A percentile compares a stretch with the other conserved stretches of the same genome.
Evolutionary conservation across 1,284 basidiomycete species (phyloP).

Genomic region (Heliocybe sulcata): DNA sequence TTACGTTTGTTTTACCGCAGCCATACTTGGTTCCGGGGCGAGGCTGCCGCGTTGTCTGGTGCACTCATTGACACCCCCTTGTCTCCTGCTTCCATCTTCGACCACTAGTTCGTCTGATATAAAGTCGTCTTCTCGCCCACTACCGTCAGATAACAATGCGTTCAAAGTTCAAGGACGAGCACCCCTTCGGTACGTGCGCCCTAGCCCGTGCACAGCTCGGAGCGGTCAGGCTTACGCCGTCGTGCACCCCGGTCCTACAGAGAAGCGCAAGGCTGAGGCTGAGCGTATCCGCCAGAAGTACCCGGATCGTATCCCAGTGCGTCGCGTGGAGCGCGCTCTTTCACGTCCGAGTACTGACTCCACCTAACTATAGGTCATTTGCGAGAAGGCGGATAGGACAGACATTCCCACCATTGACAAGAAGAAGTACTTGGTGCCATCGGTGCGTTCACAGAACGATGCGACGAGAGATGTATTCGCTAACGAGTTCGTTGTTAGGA

Average conservation of each 20-base stretch:
- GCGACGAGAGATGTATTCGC: too few relatives aligned
- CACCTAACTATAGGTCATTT: slow-evolving; percentile 76
- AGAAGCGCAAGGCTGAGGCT: slow-evolving; percentile 97
- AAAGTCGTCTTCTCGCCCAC: not conserved
- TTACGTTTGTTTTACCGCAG: not conserved
- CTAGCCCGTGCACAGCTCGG: slow-evolving; percentile 7
- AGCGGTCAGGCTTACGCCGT: too few relatives aligned
- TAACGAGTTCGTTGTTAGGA: slow-evolving; percentile 50
- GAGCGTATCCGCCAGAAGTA: slow-evolving; percentile 99
- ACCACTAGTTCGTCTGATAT: slow-evolving; percentile 1
- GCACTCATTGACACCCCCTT: not conserved
- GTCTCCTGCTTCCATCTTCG: not conserved
- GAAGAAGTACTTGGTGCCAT: slow-evolving; percentile 99
- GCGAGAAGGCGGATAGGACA: slow-evolving; percentile 98
- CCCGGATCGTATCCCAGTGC: slow-evolving; percentile 93
- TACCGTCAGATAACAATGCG: slow-evolving; percentile 51
- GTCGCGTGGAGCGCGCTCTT: slow-evolving; percentile 23
- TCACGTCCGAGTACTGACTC: slow-evolving; percentile 8
- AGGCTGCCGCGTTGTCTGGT: not conserved
- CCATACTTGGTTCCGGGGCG: not conserved
- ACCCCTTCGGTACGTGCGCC: slow-evolving; percentile 82
- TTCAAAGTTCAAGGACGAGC: slow-evolving; percentile 99
- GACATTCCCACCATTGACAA: slow-evolving; percentile 99
- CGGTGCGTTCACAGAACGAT: slow-evolving; percentile 44
- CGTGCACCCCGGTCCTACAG: slow-evolving; percentile 33